Percentiles rank a stretch among this genome's conserved stretches.
phyloP scores from a whole-genome alignment of 331 rosid genomes.

The Cydonia oblonga region DNA sequence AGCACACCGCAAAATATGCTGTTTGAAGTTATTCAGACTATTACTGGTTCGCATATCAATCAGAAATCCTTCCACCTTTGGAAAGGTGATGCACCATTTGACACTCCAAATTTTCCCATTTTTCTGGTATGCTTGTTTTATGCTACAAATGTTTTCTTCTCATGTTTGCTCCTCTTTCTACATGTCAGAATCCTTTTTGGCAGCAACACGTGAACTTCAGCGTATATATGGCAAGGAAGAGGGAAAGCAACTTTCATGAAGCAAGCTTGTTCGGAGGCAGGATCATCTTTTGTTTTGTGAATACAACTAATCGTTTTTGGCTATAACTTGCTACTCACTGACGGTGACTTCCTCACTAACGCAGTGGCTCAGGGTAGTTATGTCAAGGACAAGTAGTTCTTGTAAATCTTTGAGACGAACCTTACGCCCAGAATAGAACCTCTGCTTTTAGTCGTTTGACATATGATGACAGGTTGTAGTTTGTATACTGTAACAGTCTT shows the following conservation, averaged over 20 bases:
- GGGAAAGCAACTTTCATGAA: slow-evolving; percentile 27
- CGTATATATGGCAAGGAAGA: slow-evolving; percentile 53
- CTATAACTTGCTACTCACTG: slow-evolving; percentile 21
- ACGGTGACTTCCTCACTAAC: slow-evolving; percentile 3
- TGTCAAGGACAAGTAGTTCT: slow-evolving; percentile 11
- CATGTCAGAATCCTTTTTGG: slow-evolving; percentile 53
- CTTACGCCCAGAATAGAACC: slow-evolving; percentile 7
- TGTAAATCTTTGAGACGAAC: slow-evolving; percentile 14
- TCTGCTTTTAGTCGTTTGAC: slow-evolving; percentile 4
- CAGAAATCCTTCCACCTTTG: slow-evolving; percentile 60
- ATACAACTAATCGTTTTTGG: slow-evolving; percentile 18
- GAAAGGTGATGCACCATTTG: slow-evolving; percentile 41
- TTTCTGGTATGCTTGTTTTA: background rate
- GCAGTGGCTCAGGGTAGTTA: background rate
- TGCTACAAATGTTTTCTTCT: background rate
- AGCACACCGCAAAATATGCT: slow-evolving; percentile 57
- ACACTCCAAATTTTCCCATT: background rate
- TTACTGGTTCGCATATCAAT: slow-evolving; percentile 62
- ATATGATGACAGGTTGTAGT: slow-evolving; percentile 9
- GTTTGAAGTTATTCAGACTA: slow-evolving; percentile 59
- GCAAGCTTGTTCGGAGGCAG: slow-evolving; percentile 8
- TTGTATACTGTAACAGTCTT: slow-evolving; percentile 4
- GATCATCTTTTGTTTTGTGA: slow-evolving; percentile 26
- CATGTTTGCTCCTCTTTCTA: background rate
- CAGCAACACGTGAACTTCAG: slow-evolving; percentile 58